Conservation (phyloP, 371 early-diverging fungal genomes). For the Mortierella polycephala region DNA sequence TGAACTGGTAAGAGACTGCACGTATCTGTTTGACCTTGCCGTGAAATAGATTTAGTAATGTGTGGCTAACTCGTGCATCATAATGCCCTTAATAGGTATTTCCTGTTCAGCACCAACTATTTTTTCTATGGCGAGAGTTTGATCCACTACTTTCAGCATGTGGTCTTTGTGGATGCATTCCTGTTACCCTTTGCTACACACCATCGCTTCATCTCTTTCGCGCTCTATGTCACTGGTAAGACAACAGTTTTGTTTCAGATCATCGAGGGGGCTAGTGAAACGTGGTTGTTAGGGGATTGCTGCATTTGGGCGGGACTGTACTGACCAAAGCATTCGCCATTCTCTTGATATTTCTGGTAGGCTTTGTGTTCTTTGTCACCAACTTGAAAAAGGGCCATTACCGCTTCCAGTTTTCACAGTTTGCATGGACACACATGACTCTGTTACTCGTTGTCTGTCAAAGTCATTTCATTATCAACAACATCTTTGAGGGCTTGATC, state of each 20-base stretch:
- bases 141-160: constrained; percentile 86
- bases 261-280: not conserved
- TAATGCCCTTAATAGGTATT: constrained; percentile 66
- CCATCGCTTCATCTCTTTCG: constrained; percentile 94
- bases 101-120: constrained; percentile 87
- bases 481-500: constrained; percentile 97
- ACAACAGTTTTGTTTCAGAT: not conserved
- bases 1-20: constrained; percentile 81
- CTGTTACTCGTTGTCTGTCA: constrained; percentile 89
- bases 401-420: constrained; percentile 91
- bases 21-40: constrained; percentile 19
- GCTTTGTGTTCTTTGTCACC: constrained; percentile 94
- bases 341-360: constrained; percentile 43
- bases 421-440: constrained; percentile 97
- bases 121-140: constrained; percentile 94
- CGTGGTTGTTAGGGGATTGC: not conserved
- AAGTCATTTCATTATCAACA: constrained; percentile 94
- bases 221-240: constrained; percentile 84
- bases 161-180: constrained; percentile 83
- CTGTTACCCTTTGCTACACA: constrained; percentile 88
- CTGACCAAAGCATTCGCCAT: not conserved
- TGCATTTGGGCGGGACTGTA: no score
- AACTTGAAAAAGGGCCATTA: constrained; percentile 92
- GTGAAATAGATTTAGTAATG: not conserved
- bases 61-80: no score